Percentiles rank a stretch among this genome's conserved stretches.
Conservation (phyloP, 2,329 filamentous ascomycete genomes). For the Fusarium sp. region DNA sequence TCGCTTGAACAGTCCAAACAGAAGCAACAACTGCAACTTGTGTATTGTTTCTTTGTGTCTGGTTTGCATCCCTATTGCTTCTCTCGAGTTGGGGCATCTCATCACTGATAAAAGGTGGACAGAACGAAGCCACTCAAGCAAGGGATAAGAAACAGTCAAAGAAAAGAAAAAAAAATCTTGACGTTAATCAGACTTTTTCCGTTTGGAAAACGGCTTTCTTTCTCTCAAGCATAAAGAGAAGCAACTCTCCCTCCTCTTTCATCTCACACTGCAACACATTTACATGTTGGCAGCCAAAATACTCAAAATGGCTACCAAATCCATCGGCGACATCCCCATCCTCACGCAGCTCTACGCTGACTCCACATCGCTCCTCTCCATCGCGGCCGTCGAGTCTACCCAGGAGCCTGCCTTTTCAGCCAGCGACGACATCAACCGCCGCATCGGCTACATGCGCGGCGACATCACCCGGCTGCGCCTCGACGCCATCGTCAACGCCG, state of each 20-base stretch:
- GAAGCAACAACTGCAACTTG: background rate
- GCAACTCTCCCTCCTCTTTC: background rate
- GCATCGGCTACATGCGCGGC: constrained; percentile 75
- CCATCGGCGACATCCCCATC: constrained; percentile 69
- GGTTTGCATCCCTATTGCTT: background rate
- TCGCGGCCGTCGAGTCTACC: background rate
- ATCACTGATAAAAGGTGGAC: background rate
- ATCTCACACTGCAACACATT: background rate
- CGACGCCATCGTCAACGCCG: constrained; percentile 93
- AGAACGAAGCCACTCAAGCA: background rate
- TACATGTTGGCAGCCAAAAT: constrained; percentile 42
- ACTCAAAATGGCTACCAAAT: constrained; percentile 41
- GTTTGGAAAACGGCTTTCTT: background rate
- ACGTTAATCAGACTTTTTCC: background rate
- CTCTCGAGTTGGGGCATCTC: background rate
- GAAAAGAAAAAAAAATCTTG: background rate
- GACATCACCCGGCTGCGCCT: constrained; percentile 86
- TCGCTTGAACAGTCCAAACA: background rate
- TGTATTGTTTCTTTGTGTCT: background rate
- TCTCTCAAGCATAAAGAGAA: background rate
- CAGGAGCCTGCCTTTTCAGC: constrained; percentile 16
- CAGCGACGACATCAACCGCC: constrained; percentile 73
- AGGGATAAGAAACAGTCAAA: background rate
- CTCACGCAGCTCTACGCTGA: constrained; percentile 71
- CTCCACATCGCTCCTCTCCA: constrained; percentile 27